phyloP scores from a whole-genome alignment of 306 rosid genomes.

The Acacia acuminata region DNA sequence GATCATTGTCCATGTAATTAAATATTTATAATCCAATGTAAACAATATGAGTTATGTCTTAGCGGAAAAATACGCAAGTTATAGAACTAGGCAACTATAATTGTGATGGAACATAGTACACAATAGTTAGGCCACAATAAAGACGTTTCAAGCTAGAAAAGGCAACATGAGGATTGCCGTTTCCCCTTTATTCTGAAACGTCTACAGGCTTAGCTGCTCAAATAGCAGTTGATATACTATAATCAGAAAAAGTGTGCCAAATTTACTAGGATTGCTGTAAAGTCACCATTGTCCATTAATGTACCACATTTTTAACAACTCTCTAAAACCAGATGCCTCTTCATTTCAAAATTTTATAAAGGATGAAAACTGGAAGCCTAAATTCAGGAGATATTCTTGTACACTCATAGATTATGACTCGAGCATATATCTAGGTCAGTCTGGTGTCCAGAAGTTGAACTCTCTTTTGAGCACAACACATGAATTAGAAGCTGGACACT shows the following conservation, averaged over 20 bases:
- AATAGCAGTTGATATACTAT: neutral
- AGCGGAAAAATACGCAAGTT: neutral
- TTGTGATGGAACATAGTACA: constrained; percentile 8
- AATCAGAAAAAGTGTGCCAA: neutral
- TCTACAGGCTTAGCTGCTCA: constrained; percentile 5
- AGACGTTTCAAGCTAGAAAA: constrained; percentile 1
- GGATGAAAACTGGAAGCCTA: neutral
- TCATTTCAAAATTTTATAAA: neutral
- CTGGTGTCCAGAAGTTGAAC: neutral
- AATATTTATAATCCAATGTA: constrained; percentile 11
- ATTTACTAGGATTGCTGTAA: neutral
- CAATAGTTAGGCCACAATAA: neutral
- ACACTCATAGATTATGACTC: neutral
- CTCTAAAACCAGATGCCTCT: neutral
- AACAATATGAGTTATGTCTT: constrained; percentile 4
- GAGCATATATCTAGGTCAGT: neutral
- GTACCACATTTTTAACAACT: neutral
- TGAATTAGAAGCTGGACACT: neutral
- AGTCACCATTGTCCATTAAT: neutral
- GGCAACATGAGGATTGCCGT: constrained; percentile 2
- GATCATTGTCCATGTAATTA: neutral
- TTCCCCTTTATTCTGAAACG: neutral
- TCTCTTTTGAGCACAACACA: neutral
- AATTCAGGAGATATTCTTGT: neutral
- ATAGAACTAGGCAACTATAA: neutral